phyloP scores from a whole-genome alignment of 495 filamentous ascomycete species.

The Penicillium angulare region DNA sequence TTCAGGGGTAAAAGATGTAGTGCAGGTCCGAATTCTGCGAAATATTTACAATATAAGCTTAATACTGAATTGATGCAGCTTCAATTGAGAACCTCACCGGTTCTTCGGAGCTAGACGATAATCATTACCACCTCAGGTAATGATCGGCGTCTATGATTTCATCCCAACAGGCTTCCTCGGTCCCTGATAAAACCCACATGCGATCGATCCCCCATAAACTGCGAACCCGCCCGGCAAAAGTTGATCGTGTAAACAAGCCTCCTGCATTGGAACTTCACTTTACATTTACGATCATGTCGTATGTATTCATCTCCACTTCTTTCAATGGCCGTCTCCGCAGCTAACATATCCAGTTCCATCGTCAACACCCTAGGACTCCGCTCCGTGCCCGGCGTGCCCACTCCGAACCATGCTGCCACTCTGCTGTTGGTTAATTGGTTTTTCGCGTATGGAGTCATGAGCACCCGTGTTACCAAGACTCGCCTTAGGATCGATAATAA shows the following conservation, averaged over 20 bases:
- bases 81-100: too few relatives aligned
- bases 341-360: conserved; percentile 19
- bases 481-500: conserved; percentile 50
- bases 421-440: conserved; percentile 48
- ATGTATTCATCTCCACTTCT: too few relatives aligned
- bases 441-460: conserved; percentile 44
- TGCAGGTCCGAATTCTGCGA: too few relatives aligned
- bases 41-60: too few relatives aligned
- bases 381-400: conserved; percentile 13
- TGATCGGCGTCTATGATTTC: conserved; percentile 5
- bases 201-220: background rate
- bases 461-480: conserved; percentile 42
- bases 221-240: too few relatives aligned
- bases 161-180: too few relatives aligned
- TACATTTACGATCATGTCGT: conserved; percentile 11
- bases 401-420: conserved; percentile 35
- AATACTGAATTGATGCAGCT: too few relatives aligned
- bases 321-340: conserved; percentile 5
- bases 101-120: too few relatives aligned
- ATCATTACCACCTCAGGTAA: too few relatives aligned
- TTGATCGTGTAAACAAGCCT: too few relatives aligned
- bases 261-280: background rate
- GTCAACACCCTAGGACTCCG: conserved; percentile 27
- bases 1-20: too few relatives aligned
- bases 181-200: conserved; percentile 11